A percentile compares a stretch with the other conserved stretches of the same genome.
Evolutionary conservation across 345 rosid species (phyloP).

Genomic region (Eucalyptus cloeziana): DNA sequence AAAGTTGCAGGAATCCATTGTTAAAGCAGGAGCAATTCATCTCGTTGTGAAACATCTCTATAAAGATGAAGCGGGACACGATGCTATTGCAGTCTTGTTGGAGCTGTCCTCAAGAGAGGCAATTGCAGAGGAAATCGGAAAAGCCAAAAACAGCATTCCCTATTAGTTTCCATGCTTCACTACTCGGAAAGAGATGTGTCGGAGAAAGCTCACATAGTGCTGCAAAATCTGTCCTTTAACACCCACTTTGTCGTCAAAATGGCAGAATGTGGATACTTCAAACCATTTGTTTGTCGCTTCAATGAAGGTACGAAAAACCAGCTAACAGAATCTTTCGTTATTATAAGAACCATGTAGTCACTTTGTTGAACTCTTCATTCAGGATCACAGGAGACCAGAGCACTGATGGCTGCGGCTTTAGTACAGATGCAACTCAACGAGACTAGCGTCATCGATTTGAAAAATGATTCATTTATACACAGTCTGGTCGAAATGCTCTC

Average conservation of each 20-base stretch:
- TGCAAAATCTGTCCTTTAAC: slow-evolving; percentile 36
- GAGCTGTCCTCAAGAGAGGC: slow-evolving; percentile 24
- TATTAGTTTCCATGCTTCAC: slow-evolving; percentile 29
- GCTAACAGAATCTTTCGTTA: neutral
- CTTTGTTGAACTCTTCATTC: neutral
- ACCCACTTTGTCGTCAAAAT: slow-evolving; percentile 31
- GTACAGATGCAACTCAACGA: slow-evolving; percentile 28
- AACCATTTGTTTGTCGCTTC: slow-evolving; percentile 25
- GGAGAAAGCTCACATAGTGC: slow-evolving; percentile 9
- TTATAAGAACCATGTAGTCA: neutral
- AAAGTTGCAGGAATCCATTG: slow-evolving; percentile 20
- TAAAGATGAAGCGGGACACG: slow-evolving; percentile 9
- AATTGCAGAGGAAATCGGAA: slow-evolving; percentile 25
- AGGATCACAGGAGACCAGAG: slow-evolving; percentile 33
- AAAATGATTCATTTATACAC: slow-evolving; percentile 20
- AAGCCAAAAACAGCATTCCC: slow-evolving; percentile 27
- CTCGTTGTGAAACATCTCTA: slow-evolving; percentile 21
- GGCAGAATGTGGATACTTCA: slow-evolving; percentile 32
- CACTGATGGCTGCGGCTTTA: slow-evolving; percentile 31
- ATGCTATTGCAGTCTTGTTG: slow-evolving; percentile 18
- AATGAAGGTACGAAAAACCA: slow-evolving; percentile 16
- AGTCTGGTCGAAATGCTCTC: slow-evolving; percentile 30
- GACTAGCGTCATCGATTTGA: slow-evolving; percentile 9
- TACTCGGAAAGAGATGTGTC: slow-evolving; percentile 4
- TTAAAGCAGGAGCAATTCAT: slow-evolving; percentile 22